Evolutionary conservation across 306 rosid species (phyloP).

Genomic region (Vigna nakashimae): DNA sequence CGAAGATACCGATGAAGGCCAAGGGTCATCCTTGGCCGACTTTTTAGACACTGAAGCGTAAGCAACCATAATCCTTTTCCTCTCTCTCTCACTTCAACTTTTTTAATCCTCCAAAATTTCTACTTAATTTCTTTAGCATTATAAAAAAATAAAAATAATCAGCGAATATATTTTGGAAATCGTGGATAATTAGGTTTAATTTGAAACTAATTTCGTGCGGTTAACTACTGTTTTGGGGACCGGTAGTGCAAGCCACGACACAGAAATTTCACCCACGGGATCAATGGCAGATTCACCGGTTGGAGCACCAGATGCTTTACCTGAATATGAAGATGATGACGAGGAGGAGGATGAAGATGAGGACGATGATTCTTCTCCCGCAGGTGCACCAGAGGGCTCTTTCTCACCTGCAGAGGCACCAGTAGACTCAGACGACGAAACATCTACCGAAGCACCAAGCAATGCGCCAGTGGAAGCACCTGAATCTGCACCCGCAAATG

Average conservation of each 20-base stretch:
- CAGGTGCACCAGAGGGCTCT: background rate
- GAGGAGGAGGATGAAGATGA: background rate
- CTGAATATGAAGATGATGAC: background rate
- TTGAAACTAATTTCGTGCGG: background rate
- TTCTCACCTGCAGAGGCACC: background rate
- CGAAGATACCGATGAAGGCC: background rate
- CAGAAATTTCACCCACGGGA: background rate
- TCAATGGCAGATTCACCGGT: constrained; percentile 30
- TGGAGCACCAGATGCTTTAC: constrained; percentile 37
- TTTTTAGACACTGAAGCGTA: constrained; percentile 21
- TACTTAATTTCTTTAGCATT: no score
- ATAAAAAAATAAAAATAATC: no score
- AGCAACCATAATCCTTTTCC: background rate
- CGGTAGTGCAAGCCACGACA: background rate
- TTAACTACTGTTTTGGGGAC: background rate
- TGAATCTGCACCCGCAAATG: background rate
- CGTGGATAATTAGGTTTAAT: background rate
- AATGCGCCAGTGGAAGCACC: background rate
- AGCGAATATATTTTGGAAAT: background rate
- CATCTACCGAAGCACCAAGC: no score
- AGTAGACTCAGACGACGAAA: background rate
- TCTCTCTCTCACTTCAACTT: no score
- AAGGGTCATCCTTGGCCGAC: constrained; percentile 24
- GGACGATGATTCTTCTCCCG: background rate
- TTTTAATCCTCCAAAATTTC: no score